These are phyloP conservation scores for Candida golubevii DNA, from an alignment of 805 yeast species.

Conservation along the genomic window DNA sequence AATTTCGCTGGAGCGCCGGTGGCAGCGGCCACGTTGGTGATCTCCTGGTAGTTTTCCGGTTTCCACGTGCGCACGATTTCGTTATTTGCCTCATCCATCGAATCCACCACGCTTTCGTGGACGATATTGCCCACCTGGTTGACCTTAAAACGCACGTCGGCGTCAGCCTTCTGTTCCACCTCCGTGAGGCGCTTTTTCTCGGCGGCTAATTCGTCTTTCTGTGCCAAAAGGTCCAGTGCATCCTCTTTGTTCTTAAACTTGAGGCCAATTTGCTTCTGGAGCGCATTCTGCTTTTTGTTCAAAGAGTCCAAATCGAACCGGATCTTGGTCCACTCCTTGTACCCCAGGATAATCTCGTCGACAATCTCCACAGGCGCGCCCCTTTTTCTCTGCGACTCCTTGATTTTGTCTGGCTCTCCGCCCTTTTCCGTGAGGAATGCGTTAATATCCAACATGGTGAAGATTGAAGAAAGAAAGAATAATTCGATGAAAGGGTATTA, in stretches of 20 bases:
- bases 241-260: slow-evolving; percentile 95
- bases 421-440: slow-evolving; percentile 95
- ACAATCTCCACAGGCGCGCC: slow-evolving; percentile 93
- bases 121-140: slow-evolving; percentile 91
- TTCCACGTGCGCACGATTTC: slow-evolving; percentile 84
- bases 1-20: slow-evolving; percentile 72
- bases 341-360: slow-evolving; percentile 88
- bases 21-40: slow-evolving; percentile 67
- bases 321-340: slow-evolving; percentile 85
- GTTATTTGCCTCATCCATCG: slow-evolving; percentile 87
- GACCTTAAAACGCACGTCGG: slow-evolving; percentile 70
- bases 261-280: slow-evolving; percentile 90
- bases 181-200: slow-evolving; percentile 64
- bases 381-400: slow-evolving; percentile 87
- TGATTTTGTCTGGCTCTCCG: slow-evolving; percentile 87
- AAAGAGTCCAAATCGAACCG: slow-evolving; percentile 81
- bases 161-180: slow-evolving; percentile 77
- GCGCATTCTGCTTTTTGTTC: slow-evolving; percentile 82
- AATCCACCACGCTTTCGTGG: slow-evolving; percentile 84
- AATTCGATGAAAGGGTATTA: neutral
- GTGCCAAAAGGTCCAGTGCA: slow-evolving; percentile 73
- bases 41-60: slow-evolving; percentile 62
- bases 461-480: too few species aligned
- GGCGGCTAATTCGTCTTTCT: slow-evolving; percentile 71
- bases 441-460: slow-evolving; percentile 82